Conservation (phyloP, 2,329 filamentous ascomycete species). For the Elsinoe fawcettii region DNA sequence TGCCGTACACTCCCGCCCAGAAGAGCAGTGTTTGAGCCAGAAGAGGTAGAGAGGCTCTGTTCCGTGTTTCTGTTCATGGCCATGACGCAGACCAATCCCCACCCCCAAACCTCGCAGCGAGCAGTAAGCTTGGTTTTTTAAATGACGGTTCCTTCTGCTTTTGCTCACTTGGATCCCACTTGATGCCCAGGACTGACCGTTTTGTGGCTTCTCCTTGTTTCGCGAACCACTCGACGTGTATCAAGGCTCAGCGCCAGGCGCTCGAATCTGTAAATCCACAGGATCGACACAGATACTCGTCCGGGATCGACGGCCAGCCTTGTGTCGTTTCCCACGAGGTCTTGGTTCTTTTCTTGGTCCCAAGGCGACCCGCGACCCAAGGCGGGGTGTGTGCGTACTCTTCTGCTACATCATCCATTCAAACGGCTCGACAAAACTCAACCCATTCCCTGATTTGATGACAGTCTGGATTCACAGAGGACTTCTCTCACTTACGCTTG, state of each 20-base stretch:
- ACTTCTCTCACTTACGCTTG: neutral
- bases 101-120: neutral
- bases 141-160: neutral
- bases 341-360: neutral
- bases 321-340: conserved; percentile 7
- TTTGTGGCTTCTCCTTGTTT: conserved; percentile 9
- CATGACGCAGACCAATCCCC: conserved; percentile 11
- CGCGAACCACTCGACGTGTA: neutral
- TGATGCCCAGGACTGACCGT: conserved; percentile 7
- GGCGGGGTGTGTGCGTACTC: conserved; percentile 6
- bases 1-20: neutral
- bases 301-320: conserved; percentile 12
- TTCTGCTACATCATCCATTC: conserved; percentile 10
- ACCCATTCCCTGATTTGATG: neutral
- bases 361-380: conserved; percentile 5
- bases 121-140: conserved; percentile 2
- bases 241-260: conserved; percentile 8
- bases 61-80: neutral
- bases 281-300: conserved; percentile 9
- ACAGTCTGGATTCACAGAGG: neutral
- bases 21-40: neutral
- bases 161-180: neutral
- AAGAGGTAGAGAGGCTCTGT: conserved; percentile 1
- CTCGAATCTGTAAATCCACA: neutral
- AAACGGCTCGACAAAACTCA: conserved; percentile 7